Base-by-base conservation (phyloP, 441 rosid species). In the Jatropha podagrica region DNA sequence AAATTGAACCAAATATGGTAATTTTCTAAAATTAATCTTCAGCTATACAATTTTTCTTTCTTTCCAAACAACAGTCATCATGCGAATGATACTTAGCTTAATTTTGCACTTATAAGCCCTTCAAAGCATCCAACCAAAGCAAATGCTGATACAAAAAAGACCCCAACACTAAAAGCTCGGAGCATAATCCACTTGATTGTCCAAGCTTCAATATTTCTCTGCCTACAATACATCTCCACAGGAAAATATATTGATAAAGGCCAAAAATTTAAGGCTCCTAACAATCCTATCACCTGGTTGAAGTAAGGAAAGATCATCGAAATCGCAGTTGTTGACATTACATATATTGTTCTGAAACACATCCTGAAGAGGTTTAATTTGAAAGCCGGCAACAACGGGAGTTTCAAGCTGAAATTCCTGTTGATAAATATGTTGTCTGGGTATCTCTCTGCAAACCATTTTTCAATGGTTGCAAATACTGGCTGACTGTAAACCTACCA, bases 241-340 rank as follows among this genome's bases (percentile, higher is more conserved):
- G 92, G 90, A 76, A 88, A 87, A 74, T 84, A 84, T 73, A 85
- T 82, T 0, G 83, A 26, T 17, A 88, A 69, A 5, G 89, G 89
- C 88, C 88, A 88, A 52, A 85, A 88, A 18, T 68, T 83, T 9
- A 87, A 41, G 12, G 81, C 88, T 65, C 90, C 92, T 12, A 87
- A 51, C 48, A 84, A 49, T 42, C 88, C 90, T 11, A 88, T 44
- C 26, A 85, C 85, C 74, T 88, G 84, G 78, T 88, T 88, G 86
- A 88, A 88, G 83, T 87, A 87, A 3, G 92, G 90, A 81, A 88
- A 88, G 7, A 75, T 42, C 61, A 84, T 67, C 1, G 92, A 78
- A 8, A 85, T 65, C 0, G 27, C 79, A 0, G 85, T 84, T 2
- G 86, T 82, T 4, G 82, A 71, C 10, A 69, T 23, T 4, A 84